These are phyloP conservation scores for Eucalyptus microcorys DNA, from an alignment of 345 rosid genomes.

Conservation along the genomic window DNA sequence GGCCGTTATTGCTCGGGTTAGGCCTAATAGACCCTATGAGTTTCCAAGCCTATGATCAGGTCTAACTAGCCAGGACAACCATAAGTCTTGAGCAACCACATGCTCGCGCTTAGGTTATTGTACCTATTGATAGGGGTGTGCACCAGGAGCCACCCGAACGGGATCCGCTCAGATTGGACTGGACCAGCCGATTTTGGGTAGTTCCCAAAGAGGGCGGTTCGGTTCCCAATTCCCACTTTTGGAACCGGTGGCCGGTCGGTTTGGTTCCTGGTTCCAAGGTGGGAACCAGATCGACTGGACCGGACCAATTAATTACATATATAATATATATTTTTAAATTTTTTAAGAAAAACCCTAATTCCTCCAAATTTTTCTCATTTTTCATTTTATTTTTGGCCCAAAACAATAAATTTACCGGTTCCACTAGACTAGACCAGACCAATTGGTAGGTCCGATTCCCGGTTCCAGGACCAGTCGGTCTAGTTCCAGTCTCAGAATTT, in stretches of 20 bases:
- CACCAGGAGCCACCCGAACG: fast-evolving
- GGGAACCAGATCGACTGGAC: fast-evolving
- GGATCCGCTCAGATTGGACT: fast-evolving
- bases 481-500: fast-evolving
- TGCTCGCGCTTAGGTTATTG: fast-evolving
- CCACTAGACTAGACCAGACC: fast-evolving
- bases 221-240: fast-evolving
- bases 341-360: too few relatives aligned
- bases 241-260: fast-evolving
- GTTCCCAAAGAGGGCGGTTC: fast-evolving
- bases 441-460: fast-evolving
- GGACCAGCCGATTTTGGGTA: fast-evolving
- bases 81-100: too few relatives aligned
- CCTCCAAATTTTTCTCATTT: too few relatives aligned
- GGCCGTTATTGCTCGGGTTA: too few relatives aligned
- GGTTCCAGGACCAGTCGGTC: fast-evolving
- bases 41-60: fast-evolving
- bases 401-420: too few relatives aligned
- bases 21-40: too few relatives aligned
- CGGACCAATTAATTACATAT: fast-evolving
- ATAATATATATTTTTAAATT: too few relatives aligned
- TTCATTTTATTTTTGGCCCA: fast-evolving
- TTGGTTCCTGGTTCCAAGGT: fast-evolving
- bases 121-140: too few relatives aligned
- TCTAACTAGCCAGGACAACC: too few relatives aligned